Conservation (phyloP, 768 basidiomycete genomes). For the Tricholoma sp. region DNA sequence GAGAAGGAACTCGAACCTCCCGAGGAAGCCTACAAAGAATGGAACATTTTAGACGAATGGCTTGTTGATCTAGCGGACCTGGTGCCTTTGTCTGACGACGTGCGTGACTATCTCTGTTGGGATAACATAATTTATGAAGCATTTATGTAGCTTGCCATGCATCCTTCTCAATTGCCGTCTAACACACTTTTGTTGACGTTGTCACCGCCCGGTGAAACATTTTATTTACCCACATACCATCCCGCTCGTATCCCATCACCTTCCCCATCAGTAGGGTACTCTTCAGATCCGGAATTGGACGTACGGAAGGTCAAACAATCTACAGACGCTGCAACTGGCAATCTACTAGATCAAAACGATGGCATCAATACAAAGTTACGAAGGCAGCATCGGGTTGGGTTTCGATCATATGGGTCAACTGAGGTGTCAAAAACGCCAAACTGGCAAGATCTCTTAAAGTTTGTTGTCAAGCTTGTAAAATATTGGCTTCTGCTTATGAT, state of each 20-base stretch:
- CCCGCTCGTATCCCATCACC: slow-evolving; percentile 36
- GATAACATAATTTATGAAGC: slow-evolving; percentile 10
- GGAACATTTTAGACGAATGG: slow-evolving; percentile 69
- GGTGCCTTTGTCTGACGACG: slow-evolving; percentile 55
- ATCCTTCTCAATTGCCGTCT: slow-evolving; percentile 48
- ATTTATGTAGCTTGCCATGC: slow-evolving; percentile 21
- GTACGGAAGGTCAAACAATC: slow-evolving; percentile 36
- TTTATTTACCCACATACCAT: slow-evolving; percentile 45
- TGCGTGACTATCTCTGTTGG: slow-evolving; percentile 28
- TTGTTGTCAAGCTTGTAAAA: slow-evolving; percentile 20
- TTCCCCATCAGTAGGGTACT: slow-evolving; percentile 59
- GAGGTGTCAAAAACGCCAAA: slow-evolving; percentile 41
- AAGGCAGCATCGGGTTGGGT: slow-evolving; percentile 28
- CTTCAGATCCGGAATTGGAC: slow-evolving; percentile 66
- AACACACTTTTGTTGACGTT: slow-evolving; percentile 71
- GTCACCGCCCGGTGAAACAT: slow-evolving; percentile 53
- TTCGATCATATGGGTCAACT: slow-evolving; percentile 9
- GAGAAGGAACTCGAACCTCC: slow-evolving; percentile 19
- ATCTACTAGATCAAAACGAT: slow-evolving; percentile 6
- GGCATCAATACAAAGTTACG: slow-evolving; percentile 22
- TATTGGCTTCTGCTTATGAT: slow-evolving; percentile 4
- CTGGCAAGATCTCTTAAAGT: slow-evolving; percentile 74
- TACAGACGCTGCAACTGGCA: slow-evolving; percentile 7
- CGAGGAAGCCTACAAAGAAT: slow-evolving; percentile 27
- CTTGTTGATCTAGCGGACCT: slow-evolving; percentile 55